phyloP scores from a whole-genome alignment of 208 protist species.

The Leishmania braziliensis region DNA sequence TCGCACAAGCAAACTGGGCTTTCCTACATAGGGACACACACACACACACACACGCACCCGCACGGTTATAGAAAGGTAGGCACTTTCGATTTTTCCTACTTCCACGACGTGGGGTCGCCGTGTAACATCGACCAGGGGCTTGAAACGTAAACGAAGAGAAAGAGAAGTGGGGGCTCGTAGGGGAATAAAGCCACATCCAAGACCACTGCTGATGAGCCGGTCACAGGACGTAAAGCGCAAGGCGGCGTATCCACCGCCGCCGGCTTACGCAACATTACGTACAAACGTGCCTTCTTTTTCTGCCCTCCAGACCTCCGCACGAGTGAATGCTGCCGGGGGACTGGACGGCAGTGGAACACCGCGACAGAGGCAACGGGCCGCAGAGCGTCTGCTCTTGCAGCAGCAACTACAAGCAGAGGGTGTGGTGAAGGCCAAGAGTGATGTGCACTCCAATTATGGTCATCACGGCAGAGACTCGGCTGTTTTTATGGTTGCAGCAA shows the following conservation, averaged over 20 bases:
- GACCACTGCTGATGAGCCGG: conserved; percentile 8
- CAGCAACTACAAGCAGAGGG: background rate
- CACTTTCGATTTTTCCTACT: background rate
- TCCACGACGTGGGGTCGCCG: background rate
- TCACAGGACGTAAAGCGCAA: background rate
- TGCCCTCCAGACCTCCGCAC: background rate
- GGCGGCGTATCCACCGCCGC: background rate
- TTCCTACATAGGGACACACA: background rate
- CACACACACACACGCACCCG: background rate
- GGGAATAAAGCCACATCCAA: background rate
- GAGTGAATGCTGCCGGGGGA: background rate
- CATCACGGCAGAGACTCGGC: background rate
- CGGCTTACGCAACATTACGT: background rate
- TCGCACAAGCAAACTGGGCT: background rate
- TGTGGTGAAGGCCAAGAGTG: background rate
- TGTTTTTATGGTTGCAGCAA: background rate
- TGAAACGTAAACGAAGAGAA: background rate
- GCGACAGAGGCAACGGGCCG: conserved; percentile 14
- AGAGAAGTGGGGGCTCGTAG: background rate
- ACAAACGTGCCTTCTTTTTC: background rate
- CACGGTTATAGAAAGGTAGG: background rate
- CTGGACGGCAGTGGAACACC: background rate
- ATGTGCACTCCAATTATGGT: background rate
- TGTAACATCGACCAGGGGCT: background rate
- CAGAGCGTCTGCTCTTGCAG: conserved; percentile 5